A percentile compares a stretch with the other conserved stretches of the same genome.
Evolutionary conservation across 2,329 filamentous ascomycete species (phyloP).

Genomic region (Cercospora sp.): DNA sequence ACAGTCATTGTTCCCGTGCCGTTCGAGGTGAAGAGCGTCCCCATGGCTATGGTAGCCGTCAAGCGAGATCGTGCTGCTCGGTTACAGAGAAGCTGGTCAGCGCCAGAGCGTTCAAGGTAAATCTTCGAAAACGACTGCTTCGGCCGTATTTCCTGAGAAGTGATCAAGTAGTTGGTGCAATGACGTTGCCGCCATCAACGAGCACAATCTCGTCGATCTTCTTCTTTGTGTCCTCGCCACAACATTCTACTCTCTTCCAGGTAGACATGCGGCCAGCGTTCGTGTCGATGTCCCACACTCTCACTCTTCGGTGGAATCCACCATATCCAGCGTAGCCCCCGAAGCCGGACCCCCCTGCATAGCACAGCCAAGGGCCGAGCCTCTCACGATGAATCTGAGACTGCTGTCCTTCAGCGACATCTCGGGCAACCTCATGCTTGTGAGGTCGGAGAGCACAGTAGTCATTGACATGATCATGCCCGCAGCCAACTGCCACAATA

Average conservation of each 20-base stretch:
- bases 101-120: neutral
- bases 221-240: slow-evolving; percentile 50
- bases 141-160: neutral
- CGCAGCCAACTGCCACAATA: slow-evolving; percentile 83
- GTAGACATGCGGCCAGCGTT: slow-evolving; percentile 85
- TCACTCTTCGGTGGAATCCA: slow-evolving; percentile 77
- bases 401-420: slow-evolving; percentile 10
- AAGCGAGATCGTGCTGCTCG: neutral
- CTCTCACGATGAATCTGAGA: slow-evolving; percentile 15
- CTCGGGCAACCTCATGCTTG: slow-evolving; percentile 13
- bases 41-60: neutral
- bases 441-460: slow-evolving; percentile 71
- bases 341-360: slow-evolving; percentile 86
- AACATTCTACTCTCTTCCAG: slow-evolving; percentile 82
- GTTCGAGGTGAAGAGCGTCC: neutral
- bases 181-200: slow-evolving; percentile 59
- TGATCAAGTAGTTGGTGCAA: slow-evolving; percentile 28
- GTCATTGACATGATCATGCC: slow-evolving; percentile 96
- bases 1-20: neutral
- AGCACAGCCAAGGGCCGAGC: slow-evolving; percentile 86
- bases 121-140: neutral
- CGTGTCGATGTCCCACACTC: slow-evolving; percentile 91
- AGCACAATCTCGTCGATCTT: slow-evolving; percentile 62
- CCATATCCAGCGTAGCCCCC: slow-evolving; percentile 93
- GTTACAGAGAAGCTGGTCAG: neutral